Conservation (phyloP, 192 early-diverging fungal species). For the Cladochytrium replicatum region DNA sequence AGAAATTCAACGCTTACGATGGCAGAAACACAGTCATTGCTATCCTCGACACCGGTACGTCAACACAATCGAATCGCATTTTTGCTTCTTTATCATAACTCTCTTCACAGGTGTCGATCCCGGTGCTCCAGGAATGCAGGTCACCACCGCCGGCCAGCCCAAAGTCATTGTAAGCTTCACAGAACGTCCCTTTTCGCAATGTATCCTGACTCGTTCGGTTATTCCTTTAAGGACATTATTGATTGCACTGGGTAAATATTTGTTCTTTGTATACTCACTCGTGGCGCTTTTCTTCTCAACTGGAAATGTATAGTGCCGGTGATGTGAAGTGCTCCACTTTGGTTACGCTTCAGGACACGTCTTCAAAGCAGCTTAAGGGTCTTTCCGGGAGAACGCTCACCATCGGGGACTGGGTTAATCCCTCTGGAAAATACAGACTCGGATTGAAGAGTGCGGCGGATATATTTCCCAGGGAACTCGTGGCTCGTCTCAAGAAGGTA, state of each 20-base stretch:
- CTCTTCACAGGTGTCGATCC: conserved; percentile 61
- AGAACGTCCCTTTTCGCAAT: too few species aligned
- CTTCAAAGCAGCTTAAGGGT: conserved; percentile 36
- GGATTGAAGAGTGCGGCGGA: conserved; percentile 71
- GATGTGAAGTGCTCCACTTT: conserved; percentile 46
- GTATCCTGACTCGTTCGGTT: too few species aligned
- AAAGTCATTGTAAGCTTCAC: too few species aligned
- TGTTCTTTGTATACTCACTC: neutral
- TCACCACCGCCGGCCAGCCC: conserved; percentile 77
- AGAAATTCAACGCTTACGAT: conserved; percentile 75
- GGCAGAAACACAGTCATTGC: conserved; percentile 84
- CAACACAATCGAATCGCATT: too few species aligned
- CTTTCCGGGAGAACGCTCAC: conserved; percentile 65
- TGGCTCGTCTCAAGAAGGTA: conserved; percentile 42
- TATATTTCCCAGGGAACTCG: conserved; percentile 55
- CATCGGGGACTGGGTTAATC: conserved; percentile 67
- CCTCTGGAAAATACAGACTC: conserved; percentile 68
- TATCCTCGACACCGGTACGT: conserved; percentile 75
- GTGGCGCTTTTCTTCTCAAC: conserved; percentile 6
- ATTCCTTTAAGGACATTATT: too few species aligned
- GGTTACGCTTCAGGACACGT: neutral
- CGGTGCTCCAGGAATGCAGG: conserved; percentile 72
- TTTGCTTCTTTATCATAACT: neutral
- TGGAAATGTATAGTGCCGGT: too few species aligned
- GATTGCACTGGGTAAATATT: conserved; percentile 82